phyloP scores from a whole-genome alignment of 2,329 filamentous ascomycete genomes.

The Fonsecaea nubica region DNA sequence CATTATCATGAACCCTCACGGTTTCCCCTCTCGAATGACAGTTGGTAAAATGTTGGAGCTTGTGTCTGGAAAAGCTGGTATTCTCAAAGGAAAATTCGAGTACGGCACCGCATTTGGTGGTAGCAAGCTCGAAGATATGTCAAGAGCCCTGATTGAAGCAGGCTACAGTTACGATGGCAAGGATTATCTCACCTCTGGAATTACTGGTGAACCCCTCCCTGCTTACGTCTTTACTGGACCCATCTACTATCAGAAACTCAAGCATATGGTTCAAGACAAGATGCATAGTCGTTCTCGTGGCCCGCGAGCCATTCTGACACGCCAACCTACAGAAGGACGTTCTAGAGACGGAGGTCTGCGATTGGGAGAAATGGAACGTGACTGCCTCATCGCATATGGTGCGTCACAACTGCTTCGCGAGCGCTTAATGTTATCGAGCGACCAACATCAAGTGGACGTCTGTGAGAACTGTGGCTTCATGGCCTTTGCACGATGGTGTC shows the following conservation, averaged over 20 bases:
- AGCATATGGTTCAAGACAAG: constrained; percentile 99
- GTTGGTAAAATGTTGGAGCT: constrained; percentile 98
- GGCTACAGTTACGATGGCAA: constrained; percentile 98
- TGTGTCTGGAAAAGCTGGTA: constrained; percentile 89
- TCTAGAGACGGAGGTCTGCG: constrained; percentile 90
- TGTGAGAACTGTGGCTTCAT: constrained; percentile 95
- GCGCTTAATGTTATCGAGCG: constrained; percentile 90
- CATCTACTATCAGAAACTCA: constrained; percentile 99
- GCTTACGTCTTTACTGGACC: constrained; percentile 98
- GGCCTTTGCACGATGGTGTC: constrained; percentile 93
- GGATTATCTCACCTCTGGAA: constrained; percentile 92
- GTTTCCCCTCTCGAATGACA: constrained; percentile 99
- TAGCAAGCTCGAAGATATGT: constrained; percentile 88
- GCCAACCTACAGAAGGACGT: constrained; percentile 94
- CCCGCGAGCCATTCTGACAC: constrained; percentile 86
- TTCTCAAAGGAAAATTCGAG: constrained; percentile 81
- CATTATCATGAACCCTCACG: constrained; percentile 99
- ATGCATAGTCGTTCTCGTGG: constrained; percentile 96
- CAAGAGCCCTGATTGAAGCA: constrained; percentile 78
- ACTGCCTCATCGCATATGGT: constrained; percentile 96
- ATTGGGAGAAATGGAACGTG: constrained; percentile 97
- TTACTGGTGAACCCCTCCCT: constrained; percentile 90
- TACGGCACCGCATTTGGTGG: constrained; percentile 89
- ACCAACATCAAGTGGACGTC: constrained; percentile 89
- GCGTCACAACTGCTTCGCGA: constrained; percentile 91